Percentiles rank a stretch among this genome's conserved stretches.
Evolutionary conservation across 2,329 filamentous ascomycete species (phyloP).

Genomic region (Nothopassalora personata): DNA sequence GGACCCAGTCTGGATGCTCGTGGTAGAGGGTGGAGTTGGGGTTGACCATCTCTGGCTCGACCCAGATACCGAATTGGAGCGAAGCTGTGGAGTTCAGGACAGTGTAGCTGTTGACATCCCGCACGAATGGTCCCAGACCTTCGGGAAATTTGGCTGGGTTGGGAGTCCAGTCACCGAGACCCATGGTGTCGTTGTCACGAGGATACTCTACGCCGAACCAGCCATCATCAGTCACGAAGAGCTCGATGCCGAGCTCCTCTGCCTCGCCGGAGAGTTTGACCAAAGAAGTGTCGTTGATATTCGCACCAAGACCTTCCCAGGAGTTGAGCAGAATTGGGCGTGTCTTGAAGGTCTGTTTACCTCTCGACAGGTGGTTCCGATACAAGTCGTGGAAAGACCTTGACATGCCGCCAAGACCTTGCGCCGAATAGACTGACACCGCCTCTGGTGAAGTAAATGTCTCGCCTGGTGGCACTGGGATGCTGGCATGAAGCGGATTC

Average conservation of each 20-base stretch:
- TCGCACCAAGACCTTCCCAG: slow-evolving; percentile 59
- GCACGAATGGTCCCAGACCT: slow-evolving; percentile 50
- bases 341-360: slow-evolving; percentile 49
- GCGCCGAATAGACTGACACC: slow-evolving; percentile 55
- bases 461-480: slow-evolving; percentile 52
- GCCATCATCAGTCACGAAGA: slow-evolving; percentile 62
- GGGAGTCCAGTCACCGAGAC: slow-evolving; percentile 59
- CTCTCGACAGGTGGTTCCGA: slow-evolving; percentile 55
- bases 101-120: slow-evolving; percentile 47
- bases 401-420: slow-evolving; percentile 58
- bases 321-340: slow-evolving; percentile 58
- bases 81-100: slow-evolving; percentile 44
- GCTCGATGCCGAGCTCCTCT: slow-evolving; percentile 54
- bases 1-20: slow-evolving; percentile 59
- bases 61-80: slow-evolving; percentile 60
- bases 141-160: slow-evolving; percentile 56
- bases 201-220: slow-evolving; percentile 63
- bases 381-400: slow-evolving; percentile 58
- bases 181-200: slow-evolving; percentile 52
- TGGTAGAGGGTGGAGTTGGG: slow-evolving; percentile 57
- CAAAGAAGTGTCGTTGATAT: slow-evolving; percentile 54
- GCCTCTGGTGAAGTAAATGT: slow-evolving; percentile 58
- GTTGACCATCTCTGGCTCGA: slow-evolving; percentile 65
- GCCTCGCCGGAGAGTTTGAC: slow-evolving; percentile 53
- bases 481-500: slow-evolving; percentile 57